Evolutionary conservation across 192 early-diverging fungal species (phyloP).

Genomic region (Linnemannia zychae): DNA sequence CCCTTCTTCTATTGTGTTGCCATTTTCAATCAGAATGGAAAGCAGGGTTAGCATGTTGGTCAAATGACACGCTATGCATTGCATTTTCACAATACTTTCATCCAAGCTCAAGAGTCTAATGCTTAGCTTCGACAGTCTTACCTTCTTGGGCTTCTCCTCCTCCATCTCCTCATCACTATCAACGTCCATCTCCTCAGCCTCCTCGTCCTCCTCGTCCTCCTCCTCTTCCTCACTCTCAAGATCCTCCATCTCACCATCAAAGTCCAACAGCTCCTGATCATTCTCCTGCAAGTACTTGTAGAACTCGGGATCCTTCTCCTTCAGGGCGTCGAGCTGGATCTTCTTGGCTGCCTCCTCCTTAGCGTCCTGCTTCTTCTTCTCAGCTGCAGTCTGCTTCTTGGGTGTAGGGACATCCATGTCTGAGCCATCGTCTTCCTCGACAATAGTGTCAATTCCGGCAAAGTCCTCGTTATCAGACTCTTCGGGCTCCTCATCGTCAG

Average conservation of each 20-base stretch:
- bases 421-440: constrained; percentile 62
- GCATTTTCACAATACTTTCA: neutral
- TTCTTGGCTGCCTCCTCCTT: constrained; percentile 75
- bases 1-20: constrained; percentile 33
- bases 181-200: constrained; percentile 27
- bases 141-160: constrained; percentile 42
- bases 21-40: neutral
- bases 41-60: neutral
- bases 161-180: constrained; percentile 48
- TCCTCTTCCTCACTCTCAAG: constrained; percentile 61
- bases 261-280: constrained; percentile 85
- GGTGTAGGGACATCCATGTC: constrained; percentile 39
- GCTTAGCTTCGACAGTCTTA: neutral
- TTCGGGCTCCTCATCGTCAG: constrained; percentile 63
- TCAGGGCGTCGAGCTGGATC: constrained; percentile 86
- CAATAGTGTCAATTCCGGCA: constrained; percentile 67
- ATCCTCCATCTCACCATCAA: constrained; percentile 70
- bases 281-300: constrained; percentile 93
- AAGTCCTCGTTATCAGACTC: constrained; percentile 68
- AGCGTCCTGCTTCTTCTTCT: constrained; percentile 46
- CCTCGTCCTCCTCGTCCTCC: constrained; percentile 55
- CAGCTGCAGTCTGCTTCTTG: constrained; percentile 39
- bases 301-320: constrained; percentile 91
- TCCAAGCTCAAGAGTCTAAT: neutral
- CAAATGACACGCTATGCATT: neutral